A percentile compares a stretch with the other conserved stretches of the same genome.
Evolutionary conservation across 2,329 filamentous ascomycete genomes (phyloP).

Genomic region (Pseudogymnoascus destructans): DNA sequence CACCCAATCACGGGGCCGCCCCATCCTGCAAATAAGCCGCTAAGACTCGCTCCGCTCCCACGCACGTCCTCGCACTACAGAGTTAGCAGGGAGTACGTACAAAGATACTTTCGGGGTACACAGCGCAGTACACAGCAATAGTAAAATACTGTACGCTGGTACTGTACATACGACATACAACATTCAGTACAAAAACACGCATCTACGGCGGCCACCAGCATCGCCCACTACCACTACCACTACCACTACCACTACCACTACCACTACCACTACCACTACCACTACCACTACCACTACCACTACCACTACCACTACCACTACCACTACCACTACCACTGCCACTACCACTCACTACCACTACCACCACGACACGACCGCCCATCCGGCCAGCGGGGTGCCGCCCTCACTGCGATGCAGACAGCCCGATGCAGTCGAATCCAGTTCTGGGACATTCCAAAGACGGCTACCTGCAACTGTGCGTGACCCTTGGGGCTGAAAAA

Average conservation of each 20-base stretch:
- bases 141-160: neutral
- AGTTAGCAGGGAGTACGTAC: neutral
- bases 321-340: neutral
- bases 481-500: neutral
- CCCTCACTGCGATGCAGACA: neutral
- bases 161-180: neutral
- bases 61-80: neutral
- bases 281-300: neutral
- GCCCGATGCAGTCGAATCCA: neutral
- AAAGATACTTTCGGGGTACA: neutral
- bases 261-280: neutral
- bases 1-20: constrained; percentile 1
- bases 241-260: neutral
- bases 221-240: neutral
- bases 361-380: neutral
- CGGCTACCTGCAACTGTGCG: neutral
- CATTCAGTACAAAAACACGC: neutral
- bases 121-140: neutral
- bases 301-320: neutral
- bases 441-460: neutral
- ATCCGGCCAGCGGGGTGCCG: neutral
- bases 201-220: neutral
- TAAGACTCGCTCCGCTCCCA: neutral
- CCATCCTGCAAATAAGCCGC: neutral
- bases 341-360: neutral